These are phyloP conservation scores for Ustilaginoidea virens DNA, from an alignment of 2,329 filamentous ascomycete species.

Conservation along the genomic window DNA sequence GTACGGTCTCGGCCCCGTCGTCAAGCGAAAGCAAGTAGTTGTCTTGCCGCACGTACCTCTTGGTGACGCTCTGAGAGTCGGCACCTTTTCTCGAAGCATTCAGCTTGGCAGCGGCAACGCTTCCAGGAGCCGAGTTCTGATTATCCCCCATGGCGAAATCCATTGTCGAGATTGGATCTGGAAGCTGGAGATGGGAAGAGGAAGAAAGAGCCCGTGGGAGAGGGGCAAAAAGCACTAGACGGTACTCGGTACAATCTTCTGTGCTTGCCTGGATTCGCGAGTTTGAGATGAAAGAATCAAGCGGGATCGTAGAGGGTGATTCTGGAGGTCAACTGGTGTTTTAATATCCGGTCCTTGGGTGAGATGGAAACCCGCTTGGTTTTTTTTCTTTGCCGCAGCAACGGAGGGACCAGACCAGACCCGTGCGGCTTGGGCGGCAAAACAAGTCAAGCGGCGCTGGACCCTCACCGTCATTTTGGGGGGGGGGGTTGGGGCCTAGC, in stretches of 20 bases:
- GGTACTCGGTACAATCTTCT: too few species aligned
- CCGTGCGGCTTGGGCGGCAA: too few species aligned
- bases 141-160: constrained; percentile 35
- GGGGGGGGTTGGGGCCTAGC: neutral
- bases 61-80: constrained; percentile 61
- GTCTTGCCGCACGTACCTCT: constrained; percentile 40
- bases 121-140: constrained; percentile 53
- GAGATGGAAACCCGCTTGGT: too few species aligned
- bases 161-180: constrained; percentile 13
- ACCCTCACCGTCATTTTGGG: neutral
- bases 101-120: constrained; percentile 46
- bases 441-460: constrained; percentile 1
- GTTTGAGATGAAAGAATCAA: too few species aligned
- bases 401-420: constrained; percentile 7
- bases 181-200: neutral
- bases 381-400: constrained; percentile 12
- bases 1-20: too few species aligned
- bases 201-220: neutral
- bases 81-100: constrained; percentile 37
- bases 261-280: too few species aligned
- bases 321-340: too few species aligned
- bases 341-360: too few species aligned
- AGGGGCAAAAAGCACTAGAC: neutral
- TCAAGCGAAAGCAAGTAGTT: neutral
- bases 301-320: too few species aligned